Conservation (phyloP, 202 grass and related monocot genomes). For the Carex arenaria region DNA sequence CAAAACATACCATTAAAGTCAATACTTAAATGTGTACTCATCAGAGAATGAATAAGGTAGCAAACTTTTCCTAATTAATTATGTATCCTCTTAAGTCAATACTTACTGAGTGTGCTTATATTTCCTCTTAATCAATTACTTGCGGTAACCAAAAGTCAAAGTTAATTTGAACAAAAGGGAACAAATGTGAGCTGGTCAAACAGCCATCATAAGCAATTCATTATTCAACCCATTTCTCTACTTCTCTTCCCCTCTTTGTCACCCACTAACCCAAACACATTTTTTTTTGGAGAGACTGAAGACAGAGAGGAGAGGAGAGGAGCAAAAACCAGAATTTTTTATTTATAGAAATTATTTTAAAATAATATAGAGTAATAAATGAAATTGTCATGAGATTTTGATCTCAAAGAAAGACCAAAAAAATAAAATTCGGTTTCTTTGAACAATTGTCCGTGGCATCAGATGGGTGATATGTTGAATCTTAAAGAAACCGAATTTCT, state of each 20-base stretch:
- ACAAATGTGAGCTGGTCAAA: conserved; percentile 4
- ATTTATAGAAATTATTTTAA: no score
- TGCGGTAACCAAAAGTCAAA: neutral
- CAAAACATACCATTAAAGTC: no score
- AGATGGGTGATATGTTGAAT: no score
- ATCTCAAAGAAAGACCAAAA: no score
- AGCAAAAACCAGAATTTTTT: no score
- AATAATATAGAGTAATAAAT: no score
- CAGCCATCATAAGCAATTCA: conserved; percentile 16
- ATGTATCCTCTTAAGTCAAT: neutral
- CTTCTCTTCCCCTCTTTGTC: conserved; percentile 17
- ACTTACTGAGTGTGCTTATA: neutral
- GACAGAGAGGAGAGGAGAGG: neutral
- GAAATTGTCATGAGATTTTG: no score
- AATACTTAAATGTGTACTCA: no score
- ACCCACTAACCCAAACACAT: conserved; percentile 26
- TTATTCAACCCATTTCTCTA: conserved; percentile 11
- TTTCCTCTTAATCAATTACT: neutral
- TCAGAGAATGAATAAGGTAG: neutral
- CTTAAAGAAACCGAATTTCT: no score
- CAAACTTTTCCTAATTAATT: neutral
- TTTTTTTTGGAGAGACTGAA: neutral
- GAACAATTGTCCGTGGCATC: no score
- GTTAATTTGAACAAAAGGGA: neutral
- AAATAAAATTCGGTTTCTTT: no score